These are phyloP conservation scores for Zizania latifolia DNA, from an alignment of 176 grass and related monocot species.

Conservation along the genomic window DNA sequence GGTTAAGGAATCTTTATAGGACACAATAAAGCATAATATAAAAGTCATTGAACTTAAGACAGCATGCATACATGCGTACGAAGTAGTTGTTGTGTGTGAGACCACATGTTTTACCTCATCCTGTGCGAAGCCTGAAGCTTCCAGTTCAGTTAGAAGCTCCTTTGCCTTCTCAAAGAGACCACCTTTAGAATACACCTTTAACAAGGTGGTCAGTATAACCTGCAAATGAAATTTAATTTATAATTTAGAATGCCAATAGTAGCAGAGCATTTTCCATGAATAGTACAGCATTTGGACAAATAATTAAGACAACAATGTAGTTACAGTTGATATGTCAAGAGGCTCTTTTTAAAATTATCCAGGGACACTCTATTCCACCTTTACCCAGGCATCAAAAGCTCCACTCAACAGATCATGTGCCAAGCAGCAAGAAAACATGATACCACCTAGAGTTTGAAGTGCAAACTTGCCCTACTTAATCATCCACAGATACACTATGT, in stretches of 20 bases:
- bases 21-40: constrained; percentile 16
- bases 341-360: neutral
- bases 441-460: neutral
- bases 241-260: neutral
- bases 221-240: constrained; percentile 27
- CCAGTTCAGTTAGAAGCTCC: constrained; percentile 61
- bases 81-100: constrained; percentile 3
- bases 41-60: neutral
- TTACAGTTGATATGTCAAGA: neutral
- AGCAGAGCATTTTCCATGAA: neutral
- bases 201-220: constrained; percentile 88
- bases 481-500: neutral
- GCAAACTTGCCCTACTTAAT: neutral
- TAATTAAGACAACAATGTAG: neutral
- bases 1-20: neutral
- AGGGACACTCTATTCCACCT: neutral
- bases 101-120: constrained; percentile 66
- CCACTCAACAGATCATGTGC: constrained; percentile 7
- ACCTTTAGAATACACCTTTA: constrained; percentile 93
- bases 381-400: neutral
- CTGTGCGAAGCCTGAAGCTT: constrained; percentile 69
- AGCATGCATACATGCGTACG: constrained; percentile 2
- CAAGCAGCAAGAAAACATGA: neutral
- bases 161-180: constrained; percentile 90
- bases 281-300: neutral